These are phyloP conservation scores for Arabis hirsuta DNA, from an alignment of 345 rosid genomes.

Conservation along the genomic window DNA sequence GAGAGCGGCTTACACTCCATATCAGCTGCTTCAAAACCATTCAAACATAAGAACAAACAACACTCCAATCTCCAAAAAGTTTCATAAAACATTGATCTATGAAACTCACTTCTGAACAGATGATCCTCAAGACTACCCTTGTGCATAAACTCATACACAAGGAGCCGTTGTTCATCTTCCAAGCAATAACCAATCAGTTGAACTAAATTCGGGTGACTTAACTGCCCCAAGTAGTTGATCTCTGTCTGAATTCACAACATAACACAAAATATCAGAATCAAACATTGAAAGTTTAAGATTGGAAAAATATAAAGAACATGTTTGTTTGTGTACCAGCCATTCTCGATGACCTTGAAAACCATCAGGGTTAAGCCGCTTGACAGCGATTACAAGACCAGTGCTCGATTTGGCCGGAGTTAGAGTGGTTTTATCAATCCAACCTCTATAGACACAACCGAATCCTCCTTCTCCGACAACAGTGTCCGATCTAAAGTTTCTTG, in stretches of 20 bases:
- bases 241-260: constrained; percentile 62
- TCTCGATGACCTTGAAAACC: constrained; percentile 92
- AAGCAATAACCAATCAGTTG: constrained; percentile 87
- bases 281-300: not conserved
- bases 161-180: constrained; percentile 91
- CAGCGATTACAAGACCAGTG: constrained; percentile 84
- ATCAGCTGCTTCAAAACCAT: constrained; percentile 51
- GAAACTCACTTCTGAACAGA: constrained; percentile 73
- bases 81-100: not conserved
- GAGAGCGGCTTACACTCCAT: constrained; percentile 73
- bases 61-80: not conserved
- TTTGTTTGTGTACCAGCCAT: constrained; percentile 72
- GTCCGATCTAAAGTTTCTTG: constrained; percentile 92
- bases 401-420: constrained; percentile 73
- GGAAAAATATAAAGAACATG: constrained; percentile 1
- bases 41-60: constrained; percentile 25
- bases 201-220: constrained; percentile 84
- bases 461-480: constrained; percentile 98
- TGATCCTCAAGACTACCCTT: constrained; percentile 96
- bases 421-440: constrained; percentile 87
- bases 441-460: constrained; percentile 89
- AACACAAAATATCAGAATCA: constrained; percentile 13
- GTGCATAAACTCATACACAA: constrained; percentile 94
- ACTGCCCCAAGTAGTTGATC: constrained; percentile 83
- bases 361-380: constrained; percentile 87